Evolutionary conservation across 768 basidiomycete genomes (phyloP).

Genomic region (Trametes gibbosa): DNA sequence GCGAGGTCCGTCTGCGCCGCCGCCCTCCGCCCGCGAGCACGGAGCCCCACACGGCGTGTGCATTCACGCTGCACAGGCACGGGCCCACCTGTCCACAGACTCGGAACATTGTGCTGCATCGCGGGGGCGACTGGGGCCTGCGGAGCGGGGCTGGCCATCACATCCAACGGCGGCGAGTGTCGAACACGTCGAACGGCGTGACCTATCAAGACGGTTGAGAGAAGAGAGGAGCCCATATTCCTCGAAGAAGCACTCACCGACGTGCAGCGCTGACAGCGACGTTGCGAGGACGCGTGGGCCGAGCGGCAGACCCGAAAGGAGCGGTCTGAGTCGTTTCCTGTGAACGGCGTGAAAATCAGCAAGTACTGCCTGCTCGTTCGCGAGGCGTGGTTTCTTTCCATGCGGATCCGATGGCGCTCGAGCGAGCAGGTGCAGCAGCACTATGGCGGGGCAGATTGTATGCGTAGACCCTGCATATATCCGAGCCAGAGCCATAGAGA

Average conservation of each 20-base stretch:
- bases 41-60: not conserved
- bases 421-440: not conserved
- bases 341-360: not conserved
- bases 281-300: conserved; percentile 13
- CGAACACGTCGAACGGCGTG: conserved; percentile 5
- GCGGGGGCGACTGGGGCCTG: not conserved
- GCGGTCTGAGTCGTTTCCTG: not conserved
- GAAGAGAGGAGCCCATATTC: conserved; percentile 12
- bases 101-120: too few species aligned
- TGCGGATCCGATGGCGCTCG: not conserved
- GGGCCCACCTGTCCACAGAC: too few species aligned
- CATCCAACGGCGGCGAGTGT: not conserved
- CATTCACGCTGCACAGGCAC: not conserved
- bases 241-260: conserved; percentile 14
- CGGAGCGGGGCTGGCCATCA: not conserved
- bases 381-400: not conserved
- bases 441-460: not conserved
- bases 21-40: not conserved
- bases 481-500: not conserved
- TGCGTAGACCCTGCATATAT: not conserved
- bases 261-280: conserved; percentile 18
- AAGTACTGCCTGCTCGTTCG: not conserved
- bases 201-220: conserved; percentile 9
- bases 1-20: conserved; percentile 4
- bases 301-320: conserved; percentile 6